Conservation (phyloP, 2,329 filamentous ascomycete genomes). For the Colletotrichum sp. region DNA sequence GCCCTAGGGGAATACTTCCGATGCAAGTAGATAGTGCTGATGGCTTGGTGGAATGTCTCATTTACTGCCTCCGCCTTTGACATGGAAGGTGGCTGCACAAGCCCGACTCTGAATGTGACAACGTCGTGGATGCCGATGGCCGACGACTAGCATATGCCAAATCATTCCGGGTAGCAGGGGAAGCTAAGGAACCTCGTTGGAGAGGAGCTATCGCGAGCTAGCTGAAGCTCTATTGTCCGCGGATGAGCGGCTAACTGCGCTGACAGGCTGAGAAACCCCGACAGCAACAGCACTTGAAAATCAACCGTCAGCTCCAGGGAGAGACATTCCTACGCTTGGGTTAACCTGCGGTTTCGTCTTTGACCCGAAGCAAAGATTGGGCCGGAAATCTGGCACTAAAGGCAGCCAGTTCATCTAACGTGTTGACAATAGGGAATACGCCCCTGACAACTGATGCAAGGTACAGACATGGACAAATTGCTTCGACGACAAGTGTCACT, state of each 20-base stretch:
- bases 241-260: neutral
- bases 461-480: neutral
- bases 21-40: neutral
- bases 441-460: neutral
- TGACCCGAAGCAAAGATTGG: neutral
- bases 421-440: neutral
- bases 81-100: neutral
- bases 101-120: neutral
- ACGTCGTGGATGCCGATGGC: neutral
- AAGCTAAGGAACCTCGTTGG: neutral
- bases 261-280: neutral
- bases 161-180: neutral
- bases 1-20: neutral
- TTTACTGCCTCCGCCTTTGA: neutral
- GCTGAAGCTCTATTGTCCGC: neutral
- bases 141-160: neutral
- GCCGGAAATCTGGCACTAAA: neutral
- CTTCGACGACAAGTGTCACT: neutral
- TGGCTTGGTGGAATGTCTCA: neutral
- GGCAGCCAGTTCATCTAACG: neutral
- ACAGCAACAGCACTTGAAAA: neutral
- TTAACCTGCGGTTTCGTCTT: neutral
- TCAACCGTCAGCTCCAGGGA: neutral
- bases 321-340: neutral
- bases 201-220: neutral